Evolutionary conservation across 192 early-diverging fungal species (phyloP).

Genomic region (Funneliformis mosseae): DNA sequence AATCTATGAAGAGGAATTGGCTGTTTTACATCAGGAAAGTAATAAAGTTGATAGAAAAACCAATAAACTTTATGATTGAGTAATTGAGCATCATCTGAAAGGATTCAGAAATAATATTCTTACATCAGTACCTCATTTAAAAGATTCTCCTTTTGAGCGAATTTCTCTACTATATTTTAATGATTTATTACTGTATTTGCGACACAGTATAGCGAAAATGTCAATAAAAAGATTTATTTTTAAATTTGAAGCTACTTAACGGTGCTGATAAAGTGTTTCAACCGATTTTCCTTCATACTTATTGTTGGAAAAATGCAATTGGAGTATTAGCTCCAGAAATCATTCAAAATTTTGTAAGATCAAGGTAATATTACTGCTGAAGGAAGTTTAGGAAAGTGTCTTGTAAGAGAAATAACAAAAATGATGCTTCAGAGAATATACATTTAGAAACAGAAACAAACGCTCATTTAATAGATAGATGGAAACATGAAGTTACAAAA

Average conservation of each 20-base stretch:
- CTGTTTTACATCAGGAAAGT: neutral
- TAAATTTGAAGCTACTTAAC: conserved; percentile 3
- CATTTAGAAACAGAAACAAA: neutral
- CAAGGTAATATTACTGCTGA: neutral
- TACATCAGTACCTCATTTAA: neutral
- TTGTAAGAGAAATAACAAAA: conserved; percentile 1
- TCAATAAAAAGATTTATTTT: neutral
- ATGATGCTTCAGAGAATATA: neutral
- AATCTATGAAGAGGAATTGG: conserved; percentile 16
- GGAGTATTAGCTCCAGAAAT: neutral
- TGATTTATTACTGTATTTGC: conserved; percentile 19
- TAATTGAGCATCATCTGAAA: neutral
- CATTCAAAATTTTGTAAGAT: neutral
- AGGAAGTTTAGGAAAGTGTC: neutral
- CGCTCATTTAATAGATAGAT: neutral
- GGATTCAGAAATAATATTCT: neutral
- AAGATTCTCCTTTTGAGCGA: neutral
- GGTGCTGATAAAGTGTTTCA: conserved; percentile 6
- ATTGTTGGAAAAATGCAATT: conserved; percentile 28
- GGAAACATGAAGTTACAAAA: conserved; percentile 15
- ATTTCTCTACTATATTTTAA: conserved; percentile 22
- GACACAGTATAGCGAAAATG: neutral
- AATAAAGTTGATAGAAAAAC: conserved; percentile 21
- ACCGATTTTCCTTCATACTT: conserved; percentile 20
- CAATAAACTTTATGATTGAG: conserved; percentile 6